phyloP scores from a whole-genome alignment of 331 rosid genomes.

The Prunus yedoensis region DNA sequence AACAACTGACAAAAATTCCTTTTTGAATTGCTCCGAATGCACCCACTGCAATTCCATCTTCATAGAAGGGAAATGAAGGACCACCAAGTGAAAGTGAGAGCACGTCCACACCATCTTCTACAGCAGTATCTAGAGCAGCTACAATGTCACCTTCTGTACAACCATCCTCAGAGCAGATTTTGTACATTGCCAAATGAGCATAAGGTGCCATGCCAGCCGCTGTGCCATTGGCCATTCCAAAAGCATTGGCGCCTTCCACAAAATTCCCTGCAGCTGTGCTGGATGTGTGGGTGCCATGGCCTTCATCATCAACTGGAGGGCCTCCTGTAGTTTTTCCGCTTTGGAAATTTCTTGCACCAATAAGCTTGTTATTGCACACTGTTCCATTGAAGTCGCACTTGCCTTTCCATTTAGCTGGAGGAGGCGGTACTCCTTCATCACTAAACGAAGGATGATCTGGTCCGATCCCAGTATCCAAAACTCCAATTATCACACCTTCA shows the following conservation, averaged over 20 bases:
- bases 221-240: constrained; percentile 54
- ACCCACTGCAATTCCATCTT: constrained; percentile 36
- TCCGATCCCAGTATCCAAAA: constrained; percentile 49
- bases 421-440: constrained; percentile 26
- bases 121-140: constrained; percentile 30
- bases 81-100: constrained; percentile 61
- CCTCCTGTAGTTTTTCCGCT: neutral
- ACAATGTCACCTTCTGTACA: constrained; percentile 48
- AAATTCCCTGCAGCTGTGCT: constrained; percentile 49
- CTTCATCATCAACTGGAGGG: constrained; percentile 42
- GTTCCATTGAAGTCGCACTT: constrained; percentile 40
- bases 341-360: constrained; percentile 23
- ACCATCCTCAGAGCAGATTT: constrained; percentile 30
- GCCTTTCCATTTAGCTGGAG: constrained; percentile 55
- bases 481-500: constrained; percentile 59
- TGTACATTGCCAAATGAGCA: constrained; percentile 67
- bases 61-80: constrained; percentile 23
- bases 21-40: constrained; percentile 49
- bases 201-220: constrained; percentile 63
- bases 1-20: constrained; percentile 63
- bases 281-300: constrained; percentile 73
- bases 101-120: constrained; percentile 60
- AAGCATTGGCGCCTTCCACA: constrained; percentile 36
- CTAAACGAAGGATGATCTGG: constrained; percentile 7
- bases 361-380: constrained; percentile 50